Evolutionary conservation across 352 stramenopile genomes (phyloP).

Genomic region (Globisporangium sylvaticum): DNA sequence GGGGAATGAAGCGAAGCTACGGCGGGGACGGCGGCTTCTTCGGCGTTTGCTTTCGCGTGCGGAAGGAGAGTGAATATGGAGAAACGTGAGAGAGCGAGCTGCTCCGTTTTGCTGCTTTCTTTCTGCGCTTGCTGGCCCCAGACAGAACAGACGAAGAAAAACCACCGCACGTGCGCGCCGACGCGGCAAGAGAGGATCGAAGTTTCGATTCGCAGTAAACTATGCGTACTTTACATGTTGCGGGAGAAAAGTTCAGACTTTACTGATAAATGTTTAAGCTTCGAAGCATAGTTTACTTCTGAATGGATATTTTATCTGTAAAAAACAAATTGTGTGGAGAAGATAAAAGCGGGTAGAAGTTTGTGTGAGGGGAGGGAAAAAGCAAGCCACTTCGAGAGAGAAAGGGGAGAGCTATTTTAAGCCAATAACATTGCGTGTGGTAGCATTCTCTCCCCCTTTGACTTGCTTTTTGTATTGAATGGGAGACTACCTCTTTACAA

Average conservation of each 20-base stretch:
- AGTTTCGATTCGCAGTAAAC: not conserved
- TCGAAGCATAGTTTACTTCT: not conserved
- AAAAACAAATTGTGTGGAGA: not conserved
- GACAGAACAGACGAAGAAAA: slow-evolving; percentile 22
- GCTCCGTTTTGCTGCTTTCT: slow-evolving; percentile 7
- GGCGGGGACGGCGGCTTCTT: not conserved
- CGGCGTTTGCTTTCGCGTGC: not conserved
- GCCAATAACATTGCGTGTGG: not conserved
- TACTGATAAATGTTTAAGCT: not conserved
- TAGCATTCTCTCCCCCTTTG: too few species aligned
- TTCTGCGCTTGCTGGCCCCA: slow-evolving; percentile 23
- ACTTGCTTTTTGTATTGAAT: too few species aligned
- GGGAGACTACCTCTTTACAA: too few species aligned
- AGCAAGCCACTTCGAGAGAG: not conserved
- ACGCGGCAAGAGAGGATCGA: slow-evolving; percentile 2
- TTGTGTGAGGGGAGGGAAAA: not conserved
- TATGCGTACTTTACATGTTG: not conserved
- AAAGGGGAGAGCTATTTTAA: not conserved
- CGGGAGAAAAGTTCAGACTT: rapidly evolving
- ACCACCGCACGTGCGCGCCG: slow-evolving; percentile 1
- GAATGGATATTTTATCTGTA: not conserved
- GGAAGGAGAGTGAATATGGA: slow-evolving; percentile 6
- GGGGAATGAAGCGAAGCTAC: not conserved
- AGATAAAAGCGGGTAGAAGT: not conserved
- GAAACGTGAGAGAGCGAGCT: too few species aligned